Percentiles rank a stretch among this genome's conserved stretches.
Evolutionary conservation across 2,329 filamentous ascomycete species (phyloP).

Genomic region (Cladorrhinum sp.): DNA sequence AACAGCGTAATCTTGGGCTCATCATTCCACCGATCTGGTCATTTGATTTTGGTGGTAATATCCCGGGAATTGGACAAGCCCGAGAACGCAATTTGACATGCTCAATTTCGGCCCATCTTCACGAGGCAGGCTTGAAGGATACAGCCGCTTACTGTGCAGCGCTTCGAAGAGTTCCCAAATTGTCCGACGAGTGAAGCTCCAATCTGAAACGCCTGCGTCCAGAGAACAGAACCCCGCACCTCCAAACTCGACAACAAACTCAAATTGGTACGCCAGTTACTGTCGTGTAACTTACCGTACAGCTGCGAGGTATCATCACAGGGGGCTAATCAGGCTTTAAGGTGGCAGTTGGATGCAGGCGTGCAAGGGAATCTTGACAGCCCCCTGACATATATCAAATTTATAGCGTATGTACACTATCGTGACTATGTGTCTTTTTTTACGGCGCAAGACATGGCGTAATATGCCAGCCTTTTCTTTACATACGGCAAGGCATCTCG

Average conservation of each 20-base stretch:
- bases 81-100: neutral
- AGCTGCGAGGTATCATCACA: constrained; percentile 5
- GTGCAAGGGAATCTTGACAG: neutral
- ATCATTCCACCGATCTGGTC: neutral
- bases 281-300: neutral
- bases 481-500: neutral
- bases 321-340: constrained; percentile 7
- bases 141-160: neutral
- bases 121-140: neutral
- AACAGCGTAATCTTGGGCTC: neutral
- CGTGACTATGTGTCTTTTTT: no score
- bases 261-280: neutral
- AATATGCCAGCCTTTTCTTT: neutral
- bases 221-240: constrained; percentile 3
- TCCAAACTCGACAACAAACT: neutral
- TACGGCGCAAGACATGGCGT: neutral
- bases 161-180: neutral
- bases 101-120: neutral
- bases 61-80: constrained; percentile 4
- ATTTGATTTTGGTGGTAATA: constrained; percentile 2
- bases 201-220: neutral
- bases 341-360: neutral
- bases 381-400: neutral
- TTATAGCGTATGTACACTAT: neutral
- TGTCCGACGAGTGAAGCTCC: constrained; percentile 1